Conservation (phyloP, 495 filamentous ascomycete genomes). For the Amphirosellinia nigrospora region DNA sequence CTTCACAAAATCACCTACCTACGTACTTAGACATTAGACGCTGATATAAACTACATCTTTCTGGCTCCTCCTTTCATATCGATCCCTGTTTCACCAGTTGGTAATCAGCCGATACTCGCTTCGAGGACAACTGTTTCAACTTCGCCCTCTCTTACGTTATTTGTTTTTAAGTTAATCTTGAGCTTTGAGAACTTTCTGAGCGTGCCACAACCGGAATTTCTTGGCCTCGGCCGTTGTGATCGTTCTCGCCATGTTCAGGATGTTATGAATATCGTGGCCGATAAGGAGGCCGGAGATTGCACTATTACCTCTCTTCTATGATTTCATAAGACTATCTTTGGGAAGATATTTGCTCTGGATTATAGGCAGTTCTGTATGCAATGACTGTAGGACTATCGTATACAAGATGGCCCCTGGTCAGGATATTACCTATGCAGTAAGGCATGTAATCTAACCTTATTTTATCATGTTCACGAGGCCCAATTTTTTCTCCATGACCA, state of each 20-base stretch:
- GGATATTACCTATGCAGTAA: constrained; percentile 37
- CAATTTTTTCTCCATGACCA: constrained; percentile 31
- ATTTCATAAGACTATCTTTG: neutral
- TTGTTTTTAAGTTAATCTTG: constrained; percentile 17
- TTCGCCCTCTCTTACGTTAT: neutral
- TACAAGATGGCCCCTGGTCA: constrained; percentile 33
- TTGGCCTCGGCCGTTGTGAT: constrained; percentile 36
- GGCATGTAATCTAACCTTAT: constrained; percentile 29
- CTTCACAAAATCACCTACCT: neutral
- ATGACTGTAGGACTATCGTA: constrained; percentile 32
- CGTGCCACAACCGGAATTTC: constrained; percentile 34
- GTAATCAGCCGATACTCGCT: neutral
- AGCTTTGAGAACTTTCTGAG: constrained; percentile 36
- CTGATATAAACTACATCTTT: neutral
- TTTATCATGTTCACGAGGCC: constrained; percentile 13
- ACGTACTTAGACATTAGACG: neutral
- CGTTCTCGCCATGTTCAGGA: constrained; percentile 41
- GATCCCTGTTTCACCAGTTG: constrained; percentile 20
- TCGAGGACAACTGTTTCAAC: constrained; percentile 8
- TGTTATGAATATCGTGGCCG: constrained; percentile 46
- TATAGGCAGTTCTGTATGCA: constrained; percentile 9
- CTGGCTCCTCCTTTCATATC: constrained; percentile 20
- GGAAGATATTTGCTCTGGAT: neutral
- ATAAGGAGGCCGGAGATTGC: constrained; percentile 38
- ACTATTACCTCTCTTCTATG: constrained; percentile 1